Conservation (phyloP, 1,139 yeast species). For the Magnusiomyces tetraspermus region DNA sequence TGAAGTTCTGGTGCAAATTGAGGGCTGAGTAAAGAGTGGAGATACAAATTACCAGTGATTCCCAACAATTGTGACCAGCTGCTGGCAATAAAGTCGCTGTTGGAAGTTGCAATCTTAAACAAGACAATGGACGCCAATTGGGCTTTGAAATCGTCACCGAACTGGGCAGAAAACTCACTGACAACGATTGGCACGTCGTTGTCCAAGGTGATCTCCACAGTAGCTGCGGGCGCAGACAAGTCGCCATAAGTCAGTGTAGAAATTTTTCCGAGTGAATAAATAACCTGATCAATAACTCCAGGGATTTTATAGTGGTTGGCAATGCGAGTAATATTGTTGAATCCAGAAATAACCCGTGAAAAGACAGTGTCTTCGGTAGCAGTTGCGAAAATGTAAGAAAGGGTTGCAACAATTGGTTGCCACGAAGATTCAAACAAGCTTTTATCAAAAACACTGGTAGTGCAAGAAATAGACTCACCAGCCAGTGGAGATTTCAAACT, state of each 20-base stretch:
- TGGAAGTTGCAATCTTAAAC: slow-evolving; percentile 49
- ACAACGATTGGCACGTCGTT: slow-evolving; percentile 43
- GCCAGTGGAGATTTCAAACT: slow-evolving; percentile 39
- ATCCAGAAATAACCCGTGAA: slow-evolving; percentile 74
- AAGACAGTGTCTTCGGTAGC: slow-evolving; percentile 88
- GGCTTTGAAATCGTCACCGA: slow-evolving; percentile 87
- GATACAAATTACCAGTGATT: slow-evolving; percentile 56
- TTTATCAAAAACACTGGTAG: slow-evolving; percentile 48
- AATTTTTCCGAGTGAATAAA: slow-evolving; percentile 57
- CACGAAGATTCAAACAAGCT: slow-evolving; percentile 58
- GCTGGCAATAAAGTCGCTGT: background rate
- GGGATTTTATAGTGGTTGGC: slow-evolving; percentile 55
- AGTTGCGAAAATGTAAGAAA: slow-evolving; percentile 68
- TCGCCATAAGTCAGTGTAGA: slow-evolving; percentile 37
- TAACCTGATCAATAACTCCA: slow-evolving; percentile 53
- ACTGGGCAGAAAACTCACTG: slow-evolving; percentile 69
- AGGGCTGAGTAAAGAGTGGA: slow-evolving; percentile 58
- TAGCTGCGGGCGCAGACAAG: slow-evolving; percentile 26
- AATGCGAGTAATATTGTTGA: slow-evolving; percentile 74
- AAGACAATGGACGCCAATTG: slow-evolving; percentile 81
- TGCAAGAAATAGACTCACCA: slow-evolving; percentile 23
- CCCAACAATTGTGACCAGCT: slow-evolving; percentile 57
- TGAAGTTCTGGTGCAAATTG: slow-evolving; percentile 44
- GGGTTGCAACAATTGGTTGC: slow-evolving; percentile 53
- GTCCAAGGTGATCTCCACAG: slow-evolving; percentile 38